phyloP scores from a whole-genome alignment of 768 basidiomycete species.

The Kwoniella sp. region DNA sequence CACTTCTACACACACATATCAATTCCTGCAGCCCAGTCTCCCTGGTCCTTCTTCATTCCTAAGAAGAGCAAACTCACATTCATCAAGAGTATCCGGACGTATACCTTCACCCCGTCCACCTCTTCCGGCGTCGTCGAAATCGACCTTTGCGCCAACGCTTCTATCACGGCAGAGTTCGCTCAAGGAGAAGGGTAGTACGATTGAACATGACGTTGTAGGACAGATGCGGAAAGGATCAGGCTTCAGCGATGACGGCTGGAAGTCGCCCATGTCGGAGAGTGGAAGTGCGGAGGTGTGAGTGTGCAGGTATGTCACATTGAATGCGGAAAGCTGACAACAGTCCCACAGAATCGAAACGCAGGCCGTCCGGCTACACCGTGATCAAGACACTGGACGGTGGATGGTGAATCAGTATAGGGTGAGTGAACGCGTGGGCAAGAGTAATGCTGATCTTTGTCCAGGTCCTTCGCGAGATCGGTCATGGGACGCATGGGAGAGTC shows the following conservation, averaged over 20 bases:
- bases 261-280: conserved; percentile 31
- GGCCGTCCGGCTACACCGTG: conserved; percentile 37
- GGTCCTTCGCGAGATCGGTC: conserved; percentile 73
- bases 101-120: conserved; percentile 21
- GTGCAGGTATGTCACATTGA: background rate
- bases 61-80: conserved; percentile 7
- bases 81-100: background rate
- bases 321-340: background rate
- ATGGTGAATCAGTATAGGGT: conserved; percentile 80
- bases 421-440: conserved; percentile 2
- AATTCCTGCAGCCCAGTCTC: conserved; percentile 15
- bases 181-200: conserved; percentile 6
- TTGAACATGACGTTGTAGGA: background rate
- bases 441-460: conserved; percentile 16
- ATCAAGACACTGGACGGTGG: conserved; percentile 54
- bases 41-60: conserved; percentile 9
- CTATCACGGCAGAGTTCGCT: conserved; percentile 18
- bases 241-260: conserved; percentile 24
- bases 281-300: conserved; percentile 40
- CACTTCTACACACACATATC: conserved; percentile 1
- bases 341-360: conserved; percentile 49
- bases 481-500: conserved; percentile 88
- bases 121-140: background rate
- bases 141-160: conserved; percentile 1
- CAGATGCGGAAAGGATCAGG: conserved; percentile 2